Base-by-base conservation (phyloP, 768 basidiomycete genomes). In the Suillus alpinus region DNA sequence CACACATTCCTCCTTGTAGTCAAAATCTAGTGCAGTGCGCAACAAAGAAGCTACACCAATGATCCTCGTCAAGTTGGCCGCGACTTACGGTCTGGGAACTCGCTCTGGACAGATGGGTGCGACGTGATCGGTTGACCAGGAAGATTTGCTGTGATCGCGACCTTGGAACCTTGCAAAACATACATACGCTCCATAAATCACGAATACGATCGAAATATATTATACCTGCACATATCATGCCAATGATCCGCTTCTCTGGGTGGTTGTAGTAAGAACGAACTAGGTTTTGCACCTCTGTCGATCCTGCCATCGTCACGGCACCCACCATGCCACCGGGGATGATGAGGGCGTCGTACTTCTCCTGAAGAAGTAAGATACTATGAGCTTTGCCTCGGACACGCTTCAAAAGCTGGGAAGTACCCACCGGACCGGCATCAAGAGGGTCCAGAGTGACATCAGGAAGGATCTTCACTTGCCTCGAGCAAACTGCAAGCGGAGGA, bases 161-260 rank as follows among this genome's bases (percentile, higher is more conserved):
- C 82, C 39, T 92, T 76, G 51, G 85, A 86, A n/a, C 90, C 90
- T 91, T 65, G 56, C 59, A 39, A 29, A 6, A 18, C 7, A 14
- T 5, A 9, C 20, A 20, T 36, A 23, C 9, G 5, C 14, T 53
- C 20, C 52, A 53, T 23, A 23, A 26, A 26, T 34, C 13, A 13
- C 8, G 34, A 16, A 9, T 58, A 13, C 36, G 12, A n/a, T 47
- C 14, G 23, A 12, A 26, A 7, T 23, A 9, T 26, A 3, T 14
- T 3, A 8, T 3, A 87, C 91, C 91, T 56, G 92, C 92, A 67
- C 92, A 94, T 50, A 93, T 91, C 91, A 93, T 92, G 1, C 86
- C 92, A 29, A 94, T 87, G 49, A 89, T 69, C 20, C 70, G 75
- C 26, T 63, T 66, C 4, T 62, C 57, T 53, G 44, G 7, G 12